Percentiles rank a stretch among this genome's conserved stretches.
phyloP scores from a whole-genome alignment of 768 basidiomycete species.

The Leccinum rimulosum region DNA sequence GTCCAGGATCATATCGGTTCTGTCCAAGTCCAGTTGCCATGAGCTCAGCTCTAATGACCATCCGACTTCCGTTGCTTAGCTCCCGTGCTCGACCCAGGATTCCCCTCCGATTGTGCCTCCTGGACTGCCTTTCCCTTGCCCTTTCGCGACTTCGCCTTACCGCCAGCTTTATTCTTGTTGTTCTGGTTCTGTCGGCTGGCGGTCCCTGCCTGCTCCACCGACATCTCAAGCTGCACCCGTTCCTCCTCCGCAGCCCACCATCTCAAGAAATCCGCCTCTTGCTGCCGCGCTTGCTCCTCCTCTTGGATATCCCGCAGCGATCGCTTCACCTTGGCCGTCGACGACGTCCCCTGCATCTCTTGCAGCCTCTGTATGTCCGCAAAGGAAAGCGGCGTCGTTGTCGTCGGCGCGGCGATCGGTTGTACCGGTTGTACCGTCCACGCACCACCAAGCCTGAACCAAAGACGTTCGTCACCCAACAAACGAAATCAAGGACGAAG shows the following conservation, averaged over 20 bases:
- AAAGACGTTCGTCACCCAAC: background rate
- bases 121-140: conserved; percentile 7
- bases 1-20: background rate
- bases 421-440: conserved; percentile 63
- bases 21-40: too few relatives aligned
- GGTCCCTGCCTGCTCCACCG: background rate
- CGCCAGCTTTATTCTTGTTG: conserved; percentile 3
- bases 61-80: conserved; percentile 3
- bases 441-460: conserved; percentile 40
- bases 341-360: conserved; percentile 45
- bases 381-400: conserved; percentile 53
- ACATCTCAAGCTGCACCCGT: conserved; percentile 53
- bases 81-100: background rate
- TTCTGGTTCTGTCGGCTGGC: background rate
- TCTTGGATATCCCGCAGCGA: conserved; percentile 83
- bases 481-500: background rate
- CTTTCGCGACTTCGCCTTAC: conserved; percentile 9
- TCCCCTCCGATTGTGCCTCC: background rate
- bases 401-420: conserved; percentile 37
- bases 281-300: conserved; percentile 66
- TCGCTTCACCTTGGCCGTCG: conserved; percentile 47
- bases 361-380: conserved; percentile 84
- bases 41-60: background rate
- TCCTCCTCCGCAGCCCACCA: conserved; percentile 91
- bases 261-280: conserved; percentile 76